Conservation (phyloP, 352 stramenopile genomes). For the Globisporangium megalacanthum region DNA sequence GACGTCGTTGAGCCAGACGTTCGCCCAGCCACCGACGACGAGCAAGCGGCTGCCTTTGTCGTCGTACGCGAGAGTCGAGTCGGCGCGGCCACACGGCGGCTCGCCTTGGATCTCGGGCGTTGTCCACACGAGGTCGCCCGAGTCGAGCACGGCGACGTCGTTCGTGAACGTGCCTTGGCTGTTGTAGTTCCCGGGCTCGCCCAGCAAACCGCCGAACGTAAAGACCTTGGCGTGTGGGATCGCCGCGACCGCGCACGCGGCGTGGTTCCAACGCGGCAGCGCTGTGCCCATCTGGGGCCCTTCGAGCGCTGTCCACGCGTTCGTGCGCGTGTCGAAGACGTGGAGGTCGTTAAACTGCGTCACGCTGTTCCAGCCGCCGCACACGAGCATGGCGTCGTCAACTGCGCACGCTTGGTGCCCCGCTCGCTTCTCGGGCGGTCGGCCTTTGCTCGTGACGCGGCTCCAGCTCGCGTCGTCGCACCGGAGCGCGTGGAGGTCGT, state of each 20-base stretch:
- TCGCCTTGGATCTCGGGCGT: constrained; percentile 75
- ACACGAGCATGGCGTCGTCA: constrained; percentile 90
- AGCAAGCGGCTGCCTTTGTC: constrained; percentile 88
- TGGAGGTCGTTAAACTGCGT: constrained; percentile 95
- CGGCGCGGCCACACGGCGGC: constrained; percentile 83
- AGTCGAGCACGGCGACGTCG: constrained; percentile 92
- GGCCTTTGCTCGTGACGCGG: constrained; percentile 83
- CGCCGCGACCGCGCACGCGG: constrained; percentile 88
- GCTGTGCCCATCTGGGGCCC: constrained; percentile 60
- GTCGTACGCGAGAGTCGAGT: constrained; percentile 94
- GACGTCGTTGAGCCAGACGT: constrained; percentile 92
- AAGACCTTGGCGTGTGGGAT: constrained; percentile 96
- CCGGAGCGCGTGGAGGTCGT: constrained; percentile 89
- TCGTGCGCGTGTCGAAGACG: constrained; percentile 86
- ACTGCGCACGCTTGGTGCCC: constrained; percentile 90
- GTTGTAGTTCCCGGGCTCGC: constrained; percentile 86
- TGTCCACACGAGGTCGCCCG: constrained; percentile 87
- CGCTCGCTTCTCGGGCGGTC: constrained; percentile 87
- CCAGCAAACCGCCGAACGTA: constrained; percentile 94
- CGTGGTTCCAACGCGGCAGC: constrained; percentile 94
- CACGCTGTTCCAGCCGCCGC: constrained; percentile 93
- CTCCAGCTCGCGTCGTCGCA: constrained; percentile 84
- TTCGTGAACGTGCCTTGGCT: constrained; percentile 80
- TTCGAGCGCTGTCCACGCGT: constrained; percentile 84
- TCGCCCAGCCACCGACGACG: constrained; percentile 95